Conservation (phyloP, 1,284 basidiomycete species). For the Boletellus sp. region DNA sequence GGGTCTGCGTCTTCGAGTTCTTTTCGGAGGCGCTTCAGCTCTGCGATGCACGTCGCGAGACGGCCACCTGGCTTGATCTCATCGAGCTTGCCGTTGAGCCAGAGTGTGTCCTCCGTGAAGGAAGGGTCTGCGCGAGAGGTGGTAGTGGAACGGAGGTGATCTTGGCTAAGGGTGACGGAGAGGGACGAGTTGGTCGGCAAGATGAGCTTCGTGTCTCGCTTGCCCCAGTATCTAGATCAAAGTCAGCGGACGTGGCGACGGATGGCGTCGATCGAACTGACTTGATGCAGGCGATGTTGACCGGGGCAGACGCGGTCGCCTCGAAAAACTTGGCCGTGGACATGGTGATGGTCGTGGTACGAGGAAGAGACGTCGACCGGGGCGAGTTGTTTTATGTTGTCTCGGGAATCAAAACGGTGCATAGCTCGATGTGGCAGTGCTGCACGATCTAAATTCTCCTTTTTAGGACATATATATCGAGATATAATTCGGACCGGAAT, state of each 20-base stretch:
- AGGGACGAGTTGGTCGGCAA: slow-evolving; percentile 97
- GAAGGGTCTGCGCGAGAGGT: slow-evolving; percentile 82
- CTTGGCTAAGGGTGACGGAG: slow-evolving; percentile 95
- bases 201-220: slow-evolving; percentile 93
- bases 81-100: slow-evolving; percentile 93
- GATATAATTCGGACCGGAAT: slow-evolving; percentile 12
- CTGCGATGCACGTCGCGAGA: slow-evolving; percentile 82
- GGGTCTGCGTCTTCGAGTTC: slow-evolving; percentile 70
- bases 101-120: slow-evolving; percentile 73
- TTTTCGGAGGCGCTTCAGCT: slow-evolving; percentile 79
- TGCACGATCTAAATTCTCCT: slow-evolving; percentile 11
- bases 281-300: slow-evolving; percentile 98
- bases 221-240: slow-evolving; percentile 88
- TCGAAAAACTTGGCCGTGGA: slow-evolving; percentile 52
- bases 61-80: slow-evolving; percentile 81
- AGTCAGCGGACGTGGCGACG: slow-evolving; percentile 21
- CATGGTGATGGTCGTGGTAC: slow-evolving; percentile 40
- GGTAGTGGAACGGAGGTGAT: slow-evolving; percentile 92
- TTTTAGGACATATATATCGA: slow-evolving; percentile 6
- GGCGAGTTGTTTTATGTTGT: slow-evolving; percentile 5
- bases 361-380: slow-evolving; percentile 9
- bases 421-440: slow-evolving; percentile 21
- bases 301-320: slow-evolving; percentile 90
- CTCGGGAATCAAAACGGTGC: slow-evolving; percentile 13
- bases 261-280: slow-evolving; percentile 36